Evolutionary conservation across 2,329 filamentous ascomycete genomes (phyloP), one percentile per base, ranked within the genome.

Genomic region (Epichloe sp.): DNA sequence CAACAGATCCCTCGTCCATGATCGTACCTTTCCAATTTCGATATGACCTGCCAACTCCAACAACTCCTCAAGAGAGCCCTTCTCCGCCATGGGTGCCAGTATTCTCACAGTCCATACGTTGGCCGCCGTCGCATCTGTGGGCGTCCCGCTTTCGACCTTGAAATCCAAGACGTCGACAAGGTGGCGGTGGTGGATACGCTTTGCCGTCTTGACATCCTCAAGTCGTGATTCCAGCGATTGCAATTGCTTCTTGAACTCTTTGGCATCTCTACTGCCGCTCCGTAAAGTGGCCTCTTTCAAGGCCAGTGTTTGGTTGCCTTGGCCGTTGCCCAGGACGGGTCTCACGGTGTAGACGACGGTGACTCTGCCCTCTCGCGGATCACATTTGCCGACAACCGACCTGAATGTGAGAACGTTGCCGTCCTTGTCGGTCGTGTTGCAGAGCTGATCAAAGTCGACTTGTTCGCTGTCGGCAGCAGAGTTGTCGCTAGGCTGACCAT

Each of bases 1-100:
- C 26, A 98, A 77, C 17, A 98, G 74, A 60, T 95, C 88, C 53
- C 90, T 82, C n/a, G 88, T 93, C 85, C 89, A 97, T 23, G 87
- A 83, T 49, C 89, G 84, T 44, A 90, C 83, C 63, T 84, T 90
- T 56, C 80, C 79, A 48, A 86, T 78, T 42, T 85, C 79, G 48
- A 96, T 71, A 34, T 78, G 78, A 4, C 86, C 88, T 42, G 88
- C 81, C 54, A 91, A 78, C 52, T 91, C 85, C 34, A 98, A 74
- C 19, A 94, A 74, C 59, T 95, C 88, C 31, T 84, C 80, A 14
- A 98, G 70, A 0, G 90, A 87, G 0, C 88, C 89, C 64, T 87
- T 89, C 49, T 88, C 85, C 11, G 87, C 86, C 59, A 87, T 77
- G 46, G 90, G 85, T 42, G 78, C 83, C 21, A 96, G 72, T 3